Conservation (phyloP, 2,329 filamentous ascomycete species). For the Ploettnerulaceae sp. region DNA sequence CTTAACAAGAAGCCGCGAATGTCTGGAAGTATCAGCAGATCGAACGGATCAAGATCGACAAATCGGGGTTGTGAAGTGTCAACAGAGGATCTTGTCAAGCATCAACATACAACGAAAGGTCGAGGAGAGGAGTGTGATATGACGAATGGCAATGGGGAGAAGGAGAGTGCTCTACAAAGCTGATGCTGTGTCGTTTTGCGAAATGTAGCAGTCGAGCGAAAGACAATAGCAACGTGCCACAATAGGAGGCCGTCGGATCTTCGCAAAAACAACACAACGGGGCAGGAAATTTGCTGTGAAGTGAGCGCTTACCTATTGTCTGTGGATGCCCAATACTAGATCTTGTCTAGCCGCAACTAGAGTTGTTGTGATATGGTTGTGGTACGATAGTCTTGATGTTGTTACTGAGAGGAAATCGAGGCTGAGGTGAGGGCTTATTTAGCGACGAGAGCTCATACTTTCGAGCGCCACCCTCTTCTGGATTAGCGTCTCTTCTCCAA, state of each 20-base stretch:
- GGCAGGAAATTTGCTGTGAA: neutral
- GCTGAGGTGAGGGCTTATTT: neutral
- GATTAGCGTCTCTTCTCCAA: neutral
- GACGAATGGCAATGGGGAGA: no score
- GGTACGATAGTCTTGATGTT: neutral
- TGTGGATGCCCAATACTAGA: conserved; percentile 12
- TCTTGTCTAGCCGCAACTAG: conserved; percentile 10
- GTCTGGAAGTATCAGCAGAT: neutral
- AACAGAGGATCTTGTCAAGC: neutral
- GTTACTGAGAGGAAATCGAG: neutral
- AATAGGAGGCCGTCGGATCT: no score
- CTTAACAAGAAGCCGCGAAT: neutral
- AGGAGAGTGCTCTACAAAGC: no score
- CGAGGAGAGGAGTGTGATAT: no score
- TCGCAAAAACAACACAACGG: no score
- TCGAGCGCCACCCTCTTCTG: neutral
- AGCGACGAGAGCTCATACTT: neutral
- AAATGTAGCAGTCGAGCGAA: no score
- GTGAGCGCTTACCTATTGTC: conserved; percentile 9
- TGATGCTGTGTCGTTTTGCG: no score
- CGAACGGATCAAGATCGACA: neutral
- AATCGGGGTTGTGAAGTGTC: no score
- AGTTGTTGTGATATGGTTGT: neutral
- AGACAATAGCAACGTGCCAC: no score
- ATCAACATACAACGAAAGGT: no score